A percentile compares a stretch with the other conserved stretches of the same genome.
phyloP scores from a whole-genome alignment of 805 yeast genomes.

The Saccharomyces kudriavzevii region DNA sequence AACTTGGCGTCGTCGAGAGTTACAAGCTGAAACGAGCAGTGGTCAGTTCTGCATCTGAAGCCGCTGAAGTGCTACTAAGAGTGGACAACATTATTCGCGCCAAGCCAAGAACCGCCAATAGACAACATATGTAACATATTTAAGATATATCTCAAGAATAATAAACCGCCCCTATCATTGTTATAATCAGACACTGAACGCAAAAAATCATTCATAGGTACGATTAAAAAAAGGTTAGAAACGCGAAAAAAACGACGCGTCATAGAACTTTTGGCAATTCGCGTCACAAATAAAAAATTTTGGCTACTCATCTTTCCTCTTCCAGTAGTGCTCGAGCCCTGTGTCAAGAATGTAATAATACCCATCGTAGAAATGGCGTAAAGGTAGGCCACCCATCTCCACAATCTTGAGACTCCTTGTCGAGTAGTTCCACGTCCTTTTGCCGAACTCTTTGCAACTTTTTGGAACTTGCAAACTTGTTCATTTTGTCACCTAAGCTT shows the following conservation, averaged over 20 bases:
- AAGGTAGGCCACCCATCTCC: background rate
- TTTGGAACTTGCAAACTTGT: background rate
- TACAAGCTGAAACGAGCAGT: slow-evolving; percentile 89
- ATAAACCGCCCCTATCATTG: background rate
- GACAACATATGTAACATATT: slow-evolving; percentile 38
- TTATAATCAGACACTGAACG: background rate
- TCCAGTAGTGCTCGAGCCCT: background rate
- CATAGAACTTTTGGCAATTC: background rate
- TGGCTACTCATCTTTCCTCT: background rate
- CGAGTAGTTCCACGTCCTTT: background rate
- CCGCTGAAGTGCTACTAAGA: slow-evolving; percentile 89
- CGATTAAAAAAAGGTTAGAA: background rate
- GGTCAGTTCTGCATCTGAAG: slow-evolving; percentile 93
- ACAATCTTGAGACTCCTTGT: background rate
- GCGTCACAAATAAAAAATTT: background rate
- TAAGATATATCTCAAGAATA: slow-evolving; percentile 2
- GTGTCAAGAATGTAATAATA: background rate
- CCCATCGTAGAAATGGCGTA: background rate
- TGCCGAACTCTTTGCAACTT: background rate
- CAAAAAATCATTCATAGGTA: no score
- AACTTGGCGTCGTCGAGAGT: slow-evolving; percentile 85
- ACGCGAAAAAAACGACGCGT: background rate
- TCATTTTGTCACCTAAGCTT: background rate
- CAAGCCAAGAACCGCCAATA: slow-evolving; percentile 92
- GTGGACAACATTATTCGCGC: slow-evolving; percentile 97